Conservation (phyloP, 225 moss, liverwort and hornwort species). For the Bryoerythrophyllum caledonicum region DNA sequence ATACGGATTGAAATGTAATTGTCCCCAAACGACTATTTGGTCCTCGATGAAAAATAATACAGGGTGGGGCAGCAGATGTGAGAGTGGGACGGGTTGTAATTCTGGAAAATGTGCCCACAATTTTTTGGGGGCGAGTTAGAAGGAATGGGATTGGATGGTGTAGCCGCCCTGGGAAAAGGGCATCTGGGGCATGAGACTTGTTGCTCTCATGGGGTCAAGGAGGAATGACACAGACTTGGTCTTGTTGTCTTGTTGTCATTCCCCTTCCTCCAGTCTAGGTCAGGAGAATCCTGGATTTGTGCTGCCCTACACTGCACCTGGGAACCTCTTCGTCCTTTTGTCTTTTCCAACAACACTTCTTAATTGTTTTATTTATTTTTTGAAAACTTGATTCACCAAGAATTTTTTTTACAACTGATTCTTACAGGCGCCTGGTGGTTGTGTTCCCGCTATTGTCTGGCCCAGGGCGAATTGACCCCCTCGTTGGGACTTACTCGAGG, state of each 20-base stretch:
- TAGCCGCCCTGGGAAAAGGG: constrained; percentile 8
- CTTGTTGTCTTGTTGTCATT: constrained; percentile 19
- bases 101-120: neutral
- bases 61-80: neutral
- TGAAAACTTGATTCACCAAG: no score
- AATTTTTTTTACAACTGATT: no score
- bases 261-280: neutral
- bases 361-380: no score
- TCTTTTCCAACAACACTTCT: no score
- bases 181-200: constrained; percentile 8
- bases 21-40: neutral
- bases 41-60: no score
- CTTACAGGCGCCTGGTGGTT: no score
- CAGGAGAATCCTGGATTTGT: constrained; percentile 17
- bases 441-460: no score
- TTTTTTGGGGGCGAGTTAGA: neutral
- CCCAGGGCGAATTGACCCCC: no score
- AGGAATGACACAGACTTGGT: constrained; percentile 12
- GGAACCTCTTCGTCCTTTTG: neutral
- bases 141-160: constrained; percentile 10
- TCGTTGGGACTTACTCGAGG: no score
- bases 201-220: neutral
- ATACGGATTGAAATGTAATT: no score
- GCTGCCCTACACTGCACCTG: constrained; percentile 4
- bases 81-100: no score